Conservation (phyloP, 176 grass and related monocot genomes). For the Ampelocalamus luodianensis region DNA sequence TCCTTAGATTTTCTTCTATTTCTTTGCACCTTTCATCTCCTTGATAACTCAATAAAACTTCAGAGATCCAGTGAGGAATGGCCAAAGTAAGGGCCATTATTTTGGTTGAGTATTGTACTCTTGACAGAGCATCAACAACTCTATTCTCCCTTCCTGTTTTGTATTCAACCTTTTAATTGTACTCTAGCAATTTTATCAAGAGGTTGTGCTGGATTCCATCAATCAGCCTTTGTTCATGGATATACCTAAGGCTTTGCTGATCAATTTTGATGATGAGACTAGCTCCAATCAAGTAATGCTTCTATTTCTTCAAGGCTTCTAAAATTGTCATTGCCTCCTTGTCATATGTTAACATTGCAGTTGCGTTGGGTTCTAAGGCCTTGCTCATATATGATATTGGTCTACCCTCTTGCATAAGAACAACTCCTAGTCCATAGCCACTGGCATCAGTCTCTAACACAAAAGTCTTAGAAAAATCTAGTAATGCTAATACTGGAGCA, state of each 20-base stretch:
- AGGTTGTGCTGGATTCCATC: not conserved
- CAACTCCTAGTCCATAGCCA: not conserved
- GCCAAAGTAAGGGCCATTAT: too few species aligned
- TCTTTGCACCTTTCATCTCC: too few species aligned
- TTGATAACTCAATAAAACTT: too few species aligned
- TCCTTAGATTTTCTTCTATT: too few species aligned
- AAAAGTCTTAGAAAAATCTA: too few species aligned
- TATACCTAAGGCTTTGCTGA: not conserved
- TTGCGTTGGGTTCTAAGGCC: not conserved
- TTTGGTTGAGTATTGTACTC: too few species aligned
- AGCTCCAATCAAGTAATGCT: not conserved
- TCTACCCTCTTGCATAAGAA: not conserved
- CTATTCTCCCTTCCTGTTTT: not conserved
- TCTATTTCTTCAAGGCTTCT: not conserved
- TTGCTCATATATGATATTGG: not conserved
- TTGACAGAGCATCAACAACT: not conserved
- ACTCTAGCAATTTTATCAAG: not conserved
- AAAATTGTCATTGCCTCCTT: not conserved
- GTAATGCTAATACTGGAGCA: too few species aligned
- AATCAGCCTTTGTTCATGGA: not conserved
- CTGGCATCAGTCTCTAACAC: too few species aligned
- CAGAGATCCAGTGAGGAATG: too few species aligned
- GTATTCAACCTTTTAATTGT: not conserved
- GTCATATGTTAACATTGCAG: not conserved
- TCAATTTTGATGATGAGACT: not conserved